Conservation (phyloP, 495 filamentous ascomycete species). For the Staphylotrichum longicolle region DNA sequence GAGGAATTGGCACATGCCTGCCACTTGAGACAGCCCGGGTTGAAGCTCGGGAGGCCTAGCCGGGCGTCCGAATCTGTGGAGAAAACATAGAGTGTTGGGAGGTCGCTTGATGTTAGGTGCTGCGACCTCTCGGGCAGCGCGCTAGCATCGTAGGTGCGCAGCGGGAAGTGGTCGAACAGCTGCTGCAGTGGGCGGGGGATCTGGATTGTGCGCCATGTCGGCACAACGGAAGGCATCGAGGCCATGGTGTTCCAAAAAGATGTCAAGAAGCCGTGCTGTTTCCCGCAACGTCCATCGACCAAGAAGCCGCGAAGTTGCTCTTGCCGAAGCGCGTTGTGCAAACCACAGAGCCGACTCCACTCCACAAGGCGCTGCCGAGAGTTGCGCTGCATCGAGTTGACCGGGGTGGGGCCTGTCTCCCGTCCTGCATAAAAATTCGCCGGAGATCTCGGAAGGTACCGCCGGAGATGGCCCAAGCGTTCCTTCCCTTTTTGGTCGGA, state of each 20-base stretch:
- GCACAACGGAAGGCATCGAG: constrained; percentile 11
- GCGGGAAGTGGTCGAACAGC: constrained; percentile 81
- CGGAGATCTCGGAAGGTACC: constrained; percentile 19
- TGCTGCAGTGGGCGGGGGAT: constrained; percentile 74
- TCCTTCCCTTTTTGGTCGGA: constrained; percentile 1
- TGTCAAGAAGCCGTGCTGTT: too few relatives aligned
- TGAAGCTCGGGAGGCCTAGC: constrained; percentile 71
- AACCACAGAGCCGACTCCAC: too few relatives aligned
- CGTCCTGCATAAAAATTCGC: constrained; percentile 19
- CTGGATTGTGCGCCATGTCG: constrained; percentile 45
- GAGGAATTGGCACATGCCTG: constrained; percentile 62
- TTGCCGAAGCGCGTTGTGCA: too few relatives aligned
- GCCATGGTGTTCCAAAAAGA: constrained; percentile 6
- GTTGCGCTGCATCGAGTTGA: background rate
- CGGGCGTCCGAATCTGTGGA: constrained; percentile 61
- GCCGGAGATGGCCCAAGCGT: constrained; percentile 8
- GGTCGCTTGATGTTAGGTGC: constrained; percentile 43
- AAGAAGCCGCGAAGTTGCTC: too few relatives aligned
- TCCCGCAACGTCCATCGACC: too few relatives aligned
- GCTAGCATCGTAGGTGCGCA: constrained; percentile 73
- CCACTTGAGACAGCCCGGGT: constrained; percentile 94
- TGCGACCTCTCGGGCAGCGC: constrained; percentile 68
- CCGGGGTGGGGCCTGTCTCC: constrained; percentile 1
- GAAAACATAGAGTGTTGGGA: constrained; percentile 75
- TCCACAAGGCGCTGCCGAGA: too few relatives aligned